Percentiles rank a stretch among this genome's conserved stretches.
Evolutionary conservation across 805 yeast species (phyloP).

Genomic region (Sugiyamaella marilandica): DNA sequence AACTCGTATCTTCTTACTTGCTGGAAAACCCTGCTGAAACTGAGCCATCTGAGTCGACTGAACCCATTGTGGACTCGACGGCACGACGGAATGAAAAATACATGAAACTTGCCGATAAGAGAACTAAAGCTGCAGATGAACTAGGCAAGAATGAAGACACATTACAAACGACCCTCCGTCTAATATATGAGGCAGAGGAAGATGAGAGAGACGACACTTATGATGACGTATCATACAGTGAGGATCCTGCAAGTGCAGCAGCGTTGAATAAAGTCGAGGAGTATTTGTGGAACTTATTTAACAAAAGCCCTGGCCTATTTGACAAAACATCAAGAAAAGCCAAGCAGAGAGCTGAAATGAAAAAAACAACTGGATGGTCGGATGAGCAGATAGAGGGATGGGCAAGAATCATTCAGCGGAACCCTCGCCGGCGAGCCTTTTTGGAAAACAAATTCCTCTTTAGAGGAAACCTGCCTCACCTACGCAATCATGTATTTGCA

Average conservation of each 20-base stretch:
- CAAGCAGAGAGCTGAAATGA: slow-evolving; percentile 47
- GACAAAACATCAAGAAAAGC: slow-evolving; percentile 48
- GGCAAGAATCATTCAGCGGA: slow-evolving; percentile 68
- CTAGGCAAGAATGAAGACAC: slow-evolving; percentile 21
- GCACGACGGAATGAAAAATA: background rate
- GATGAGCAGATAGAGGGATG: slow-evolving; percentile 94
- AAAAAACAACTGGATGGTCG: slow-evolving; percentile 58
- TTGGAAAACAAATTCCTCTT: slow-evolving; percentile 60
- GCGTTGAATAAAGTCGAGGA: slow-evolving; percentile 47
- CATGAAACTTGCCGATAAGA: slow-evolving; percentile 11
- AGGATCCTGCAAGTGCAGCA: slow-evolving; percentile 26
- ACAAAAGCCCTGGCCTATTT: slow-evolving; percentile 47
- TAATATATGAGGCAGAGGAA: slow-evolving; percentile 70
- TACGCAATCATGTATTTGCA: slow-evolving; percentile 6
- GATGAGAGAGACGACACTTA: slow-evolving; percentile 72
- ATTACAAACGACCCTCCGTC: slow-evolving; percentile 31
- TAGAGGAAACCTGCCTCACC: slow-evolving; percentile 35
- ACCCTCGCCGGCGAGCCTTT: slow-evolving; percentile 56
- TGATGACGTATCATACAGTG: slow-evolving; percentile 32
- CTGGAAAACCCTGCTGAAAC: slow-evolving; percentile 57
- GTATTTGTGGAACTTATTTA: slow-evolving; percentile 52
- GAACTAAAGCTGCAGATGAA: slow-evolving; percentile 29
- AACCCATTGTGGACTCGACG: slow-evolving; percentile 15
- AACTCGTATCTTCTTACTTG: slow-evolving; percentile 50
- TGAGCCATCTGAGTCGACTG: slow-evolving; percentile 28